Conservation (phyloP, 2,329 filamentous ascomycete species). For the Claviceps pazoutovae region DNA sequence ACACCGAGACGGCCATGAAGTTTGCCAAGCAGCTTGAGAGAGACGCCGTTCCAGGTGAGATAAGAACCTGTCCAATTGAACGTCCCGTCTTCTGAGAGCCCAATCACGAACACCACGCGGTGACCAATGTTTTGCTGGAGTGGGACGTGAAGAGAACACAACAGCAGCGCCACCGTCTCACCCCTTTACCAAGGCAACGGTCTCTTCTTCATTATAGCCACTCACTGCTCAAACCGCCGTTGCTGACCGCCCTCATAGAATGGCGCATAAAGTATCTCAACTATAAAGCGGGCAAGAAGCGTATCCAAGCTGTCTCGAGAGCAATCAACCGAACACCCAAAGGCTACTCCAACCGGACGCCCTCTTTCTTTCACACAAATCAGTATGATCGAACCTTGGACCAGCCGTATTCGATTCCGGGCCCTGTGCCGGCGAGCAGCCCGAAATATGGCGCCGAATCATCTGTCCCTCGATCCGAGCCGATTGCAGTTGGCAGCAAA, state of each 20-base stretch:
- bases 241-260: conserved; percentile 33
- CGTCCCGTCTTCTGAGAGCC: too few relatives aligned
- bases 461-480: neutral
- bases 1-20: conserved; percentile 7
- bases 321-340: conserved; percentile 51
- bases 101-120: too few relatives aligned
- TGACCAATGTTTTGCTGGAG: neutral
- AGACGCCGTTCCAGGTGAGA: conserved; percentile 55
- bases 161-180: too few relatives aligned
- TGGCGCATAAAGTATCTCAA: conserved; percentile 91
- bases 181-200: neutral
- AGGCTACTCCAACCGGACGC: conserved; percentile 19
- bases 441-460: neutral
- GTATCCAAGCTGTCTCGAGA: conserved; percentile 67
- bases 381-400: conserved; percentile 1
- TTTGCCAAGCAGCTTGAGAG: conserved; percentile 10
- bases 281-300: conserved; percentile 93
- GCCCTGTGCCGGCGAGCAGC: neutral
- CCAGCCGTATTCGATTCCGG: neutral
- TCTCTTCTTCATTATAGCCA: neutral
- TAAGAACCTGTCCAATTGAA: too few relatives aligned
- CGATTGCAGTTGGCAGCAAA: conserved; percentile 1
- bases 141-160: too few relatives aligned
- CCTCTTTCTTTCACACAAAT: conserved; percentile 17
- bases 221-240: neutral